A percentile compares a stretch with the other conserved stretches of the same genome.
phyloP scores from a whole-genome alignment of 192 early-diverging fungal species.

The Coemansia sp. region DNA sequence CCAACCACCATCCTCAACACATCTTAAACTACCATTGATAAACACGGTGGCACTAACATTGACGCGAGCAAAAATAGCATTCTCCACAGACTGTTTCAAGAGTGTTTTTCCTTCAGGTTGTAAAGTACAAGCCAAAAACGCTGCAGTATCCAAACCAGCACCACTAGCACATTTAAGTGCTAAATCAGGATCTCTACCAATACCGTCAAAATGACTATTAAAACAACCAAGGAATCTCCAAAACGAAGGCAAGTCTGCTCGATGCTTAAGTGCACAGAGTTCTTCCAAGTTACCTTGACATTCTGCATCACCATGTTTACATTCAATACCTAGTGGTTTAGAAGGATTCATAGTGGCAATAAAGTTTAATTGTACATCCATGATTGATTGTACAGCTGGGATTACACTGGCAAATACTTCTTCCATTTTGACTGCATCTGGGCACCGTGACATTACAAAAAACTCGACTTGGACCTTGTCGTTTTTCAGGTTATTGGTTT shows the following conservation, averaged over 20 bases:
- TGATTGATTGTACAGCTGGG: conserved; percentile 41
- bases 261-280: conserved; percentile 39
- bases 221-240: conserved; percentile 44
- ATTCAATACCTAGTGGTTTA: conserved; percentile 27
- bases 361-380: conserved; percentile 48
- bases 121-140: conserved; percentile 39
- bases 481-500: too few species aligned
- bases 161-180: conserved; percentile 32
- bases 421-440: conserved; percentile 60
- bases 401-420: conserved; percentile 28
- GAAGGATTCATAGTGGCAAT: conserved; percentile 42
- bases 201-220: conserved; percentile 15
- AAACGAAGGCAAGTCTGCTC: conserved; percentile 24
- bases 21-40: conserved; percentile 56
- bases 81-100: conserved; percentile 49
- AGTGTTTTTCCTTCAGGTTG: conserved; percentile 42
- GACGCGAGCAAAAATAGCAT: conserved; percentile 50
- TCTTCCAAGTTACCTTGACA: conserved; percentile 52
- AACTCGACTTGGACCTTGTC: conserved; percentile 55
- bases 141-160: conserved; percentile 43
- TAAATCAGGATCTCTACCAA: conserved; percentile 24
- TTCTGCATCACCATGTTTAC: conserved; percentile 54
- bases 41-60: conserved; percentile 58
- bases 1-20: conserved; percentile 63
- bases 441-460: conserved; percentile 74